Evolutionary conservation across 2,329 filamentous ascomycete species (phyloP).

Genomic region (Hymenoscyphus occultus): DNA sequence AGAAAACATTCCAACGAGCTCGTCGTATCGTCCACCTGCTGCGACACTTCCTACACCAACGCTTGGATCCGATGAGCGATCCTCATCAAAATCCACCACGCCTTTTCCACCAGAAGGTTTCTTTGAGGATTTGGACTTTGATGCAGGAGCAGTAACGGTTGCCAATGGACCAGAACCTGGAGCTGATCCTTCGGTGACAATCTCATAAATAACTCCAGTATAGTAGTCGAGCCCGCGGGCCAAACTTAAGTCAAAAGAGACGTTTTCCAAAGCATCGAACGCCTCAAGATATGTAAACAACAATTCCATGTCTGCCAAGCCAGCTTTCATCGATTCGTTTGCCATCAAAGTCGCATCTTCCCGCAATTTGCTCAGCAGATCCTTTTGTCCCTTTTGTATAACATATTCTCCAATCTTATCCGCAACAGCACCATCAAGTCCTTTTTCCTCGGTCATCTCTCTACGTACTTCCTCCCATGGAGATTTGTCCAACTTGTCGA

Average conservation of each 20-base stretch:
- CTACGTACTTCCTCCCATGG: slow-evolving; percentile 86
- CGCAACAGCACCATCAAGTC: slow-evolving; percentile 70
- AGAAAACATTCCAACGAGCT: slow-evolving; percentile 90
- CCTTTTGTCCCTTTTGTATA: slow-evolving; percentile 69
- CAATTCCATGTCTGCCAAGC: slow-evolving; percentile 75
- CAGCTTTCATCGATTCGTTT: slow-evolving; percentile 74
- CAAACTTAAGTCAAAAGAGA: slow-evolving; percentile 87
- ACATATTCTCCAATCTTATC: slow-evolving; percentile 87
- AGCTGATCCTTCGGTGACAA: slow-evolving; percentile 76
- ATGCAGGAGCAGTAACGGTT: slow-evolving; percentile 39
- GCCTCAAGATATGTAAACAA: slow-evolving; percentile 80
- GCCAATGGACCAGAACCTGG: slow-evolving; percentile 63
- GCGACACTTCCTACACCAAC: slow-evolving; percentile 85
- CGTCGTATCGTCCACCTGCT: slow-evolving; percentile 87
- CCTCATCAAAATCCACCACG: slow-evolving; percentile 51
- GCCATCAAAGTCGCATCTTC: slow-evolving; percentile 64
- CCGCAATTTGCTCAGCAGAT: slow-evolving; percentile 69
- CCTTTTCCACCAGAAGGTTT: slow-evolving; percentile 49
- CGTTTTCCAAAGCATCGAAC: slow-evolving; percentile 66
- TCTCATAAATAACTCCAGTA: slow-evolving; percentile 75
- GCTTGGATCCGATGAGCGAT: slow-evolving; percentile 74
- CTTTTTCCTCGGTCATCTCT: slow-evolving; percentile 93
- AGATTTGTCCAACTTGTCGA: slow-evolving; percentile 93
- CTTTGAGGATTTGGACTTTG: slow-evolving; percentile 38
- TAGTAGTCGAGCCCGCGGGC: slow-evolving; percentile 88